These are phyloP conservation scores for Ploettnerulaceae sp. DNA, from an alignment of 2,329 filamentous ascomycete species.

Conservation along the genomic window DNA sequence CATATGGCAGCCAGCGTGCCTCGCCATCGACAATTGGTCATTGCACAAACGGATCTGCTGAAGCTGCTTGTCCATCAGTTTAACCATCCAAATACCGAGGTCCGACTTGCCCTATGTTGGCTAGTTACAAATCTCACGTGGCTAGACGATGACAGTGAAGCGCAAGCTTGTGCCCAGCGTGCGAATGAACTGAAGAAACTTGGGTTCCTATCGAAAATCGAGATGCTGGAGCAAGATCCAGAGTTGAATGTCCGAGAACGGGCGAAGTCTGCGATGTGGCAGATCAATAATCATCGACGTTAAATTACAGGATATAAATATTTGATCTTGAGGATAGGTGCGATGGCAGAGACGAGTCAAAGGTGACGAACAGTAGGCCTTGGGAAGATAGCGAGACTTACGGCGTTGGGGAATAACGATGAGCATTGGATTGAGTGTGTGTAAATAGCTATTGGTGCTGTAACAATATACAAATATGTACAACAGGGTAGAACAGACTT, in stretches of 20 bases:
- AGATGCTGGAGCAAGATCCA: constrained; percentile 59
- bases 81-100: constrained; percentile 63
- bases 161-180: constrained; percentile 59
- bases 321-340: too few relatives aligned
- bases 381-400: too few relatives aligned
- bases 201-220: constrained; percentile 64
- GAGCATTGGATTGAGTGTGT: too few relatives aligned
- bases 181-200: constrained; percentile 64
- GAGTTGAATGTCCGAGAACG: constrained; percentile 81
- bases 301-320: too few relatives aligned
- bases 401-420: too few relatives aligned
- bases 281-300: too few relatives aligned
- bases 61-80: constrained; percentile 69
- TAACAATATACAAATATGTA: too few relatives aligned
- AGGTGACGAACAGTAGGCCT: too few relatives aligned
- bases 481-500: too few relatives aligned
- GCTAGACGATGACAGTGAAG: constrained; percentile 69
- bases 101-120: constrained; percentile 77
- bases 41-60: constrained; percentile 72
- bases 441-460: too few relatives aligned
- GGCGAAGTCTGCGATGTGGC: constrained; percentile 72
- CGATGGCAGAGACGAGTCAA: too few relatives aligned
- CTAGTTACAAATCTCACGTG: constrained; percentile 82
- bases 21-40: constrained; percentile 70
- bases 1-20: constrained; percentile 82